Conservation (phyloP, 2,329 filamentous ascomycete species). For the Triangularia setosa region DNA sequence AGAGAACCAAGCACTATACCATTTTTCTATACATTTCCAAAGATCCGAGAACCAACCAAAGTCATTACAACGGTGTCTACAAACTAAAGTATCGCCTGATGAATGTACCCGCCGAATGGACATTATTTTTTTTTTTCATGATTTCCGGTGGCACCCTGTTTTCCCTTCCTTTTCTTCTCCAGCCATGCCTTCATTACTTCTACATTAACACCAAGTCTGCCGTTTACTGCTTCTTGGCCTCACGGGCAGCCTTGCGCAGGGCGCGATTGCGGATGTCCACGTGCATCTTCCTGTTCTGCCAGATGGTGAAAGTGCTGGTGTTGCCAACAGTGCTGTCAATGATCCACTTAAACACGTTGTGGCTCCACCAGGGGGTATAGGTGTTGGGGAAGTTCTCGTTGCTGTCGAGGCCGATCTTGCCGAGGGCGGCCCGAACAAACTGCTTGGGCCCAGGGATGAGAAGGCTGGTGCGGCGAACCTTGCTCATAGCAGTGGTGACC, state of each 20-base stretch:
- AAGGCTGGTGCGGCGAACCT: conserved; percentile 74
- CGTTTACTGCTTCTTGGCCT: conserved; percentile 62
- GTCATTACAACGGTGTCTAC: conserved; percentile 1
- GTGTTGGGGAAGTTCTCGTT: conserved; percentile 77
- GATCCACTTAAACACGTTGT: conserved; percentile 83
- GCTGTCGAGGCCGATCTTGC: conserved; percentile 77
- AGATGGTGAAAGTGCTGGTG: conserved; percentile 44
- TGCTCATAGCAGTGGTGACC: conserved; percentile 95
- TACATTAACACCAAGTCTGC: not conserved
- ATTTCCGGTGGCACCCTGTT: not conserved
- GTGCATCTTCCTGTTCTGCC: conserved; percentile 66
- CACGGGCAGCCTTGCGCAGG: conserved; percentile 76
- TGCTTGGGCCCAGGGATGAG: conserved; percentile 76
- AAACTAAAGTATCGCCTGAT: not conserved
- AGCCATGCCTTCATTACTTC: not conserved
- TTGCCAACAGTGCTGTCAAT: conserved; percentile 58
- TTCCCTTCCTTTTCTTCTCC: not conserved
- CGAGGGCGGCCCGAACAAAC: conserved; percentile 75
- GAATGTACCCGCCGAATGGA: not conserved
- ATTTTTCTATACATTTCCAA: not conserved
- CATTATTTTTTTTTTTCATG: not conserved
- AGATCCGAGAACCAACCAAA: not conserved
- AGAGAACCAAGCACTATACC: not conserved
- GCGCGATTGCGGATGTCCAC: conserved; percentile 77
- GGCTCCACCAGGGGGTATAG: conserved; percentile 90